phyloP scores from a whole-genome alignment of 2,329 filamentous ascomycete species.

The Fusarium poae region DNA sequence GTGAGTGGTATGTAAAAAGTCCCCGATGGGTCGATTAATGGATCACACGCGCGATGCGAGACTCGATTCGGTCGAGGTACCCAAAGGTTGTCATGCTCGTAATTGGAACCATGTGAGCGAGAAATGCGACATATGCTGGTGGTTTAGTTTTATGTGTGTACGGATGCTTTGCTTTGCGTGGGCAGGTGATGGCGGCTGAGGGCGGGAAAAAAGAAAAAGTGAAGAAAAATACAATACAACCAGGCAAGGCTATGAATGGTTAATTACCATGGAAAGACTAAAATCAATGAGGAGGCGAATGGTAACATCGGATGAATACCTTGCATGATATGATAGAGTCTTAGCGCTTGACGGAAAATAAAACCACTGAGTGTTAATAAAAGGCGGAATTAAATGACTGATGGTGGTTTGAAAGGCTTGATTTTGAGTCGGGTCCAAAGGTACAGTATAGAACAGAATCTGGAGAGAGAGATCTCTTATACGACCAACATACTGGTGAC shows the following conservation, averaged over 20 bases:
- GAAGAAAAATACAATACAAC: neutral
- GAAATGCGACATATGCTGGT: neutral
- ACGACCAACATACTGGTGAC: constrained; percentile 12
- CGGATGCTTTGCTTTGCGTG: constrained; percentile 21
- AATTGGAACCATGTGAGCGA: constrained; percentile 34
- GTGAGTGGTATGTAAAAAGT: constrained; percentile 36
- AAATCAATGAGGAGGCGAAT: constrained; percentile 29
- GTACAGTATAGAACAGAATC: neutral
- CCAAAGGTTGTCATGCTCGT: constrained; percentile 22
- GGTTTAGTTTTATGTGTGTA: constrained; percentile 12
- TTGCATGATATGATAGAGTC: constrained; percentile 22
- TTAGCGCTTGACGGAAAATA: constrained; percentile 26
- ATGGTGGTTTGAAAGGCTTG: constrained; percentile 4
- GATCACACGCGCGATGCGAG: constrained; percentile 41
- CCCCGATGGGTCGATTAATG: constrained; percentile 42
- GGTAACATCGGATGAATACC: constrained; percentile 41
- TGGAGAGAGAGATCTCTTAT: constrained; percentile 30
- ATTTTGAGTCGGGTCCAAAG: neutral
- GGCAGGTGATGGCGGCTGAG: constrained; percentile 1
- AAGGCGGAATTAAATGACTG: constrained; percentile 4
- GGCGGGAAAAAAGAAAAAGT: neutral
- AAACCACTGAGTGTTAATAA: neutral
- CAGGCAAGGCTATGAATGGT: constrained; percentile 21
- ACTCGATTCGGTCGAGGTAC: constrained; percentile 16
- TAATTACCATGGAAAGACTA: constrained; percentile 33